Evolutionary conservation across 78 protist genomes (phyloP), one percentile per base, ranked within the genome.

Genomic region (Tieghemostelium lacteum): DNA sequence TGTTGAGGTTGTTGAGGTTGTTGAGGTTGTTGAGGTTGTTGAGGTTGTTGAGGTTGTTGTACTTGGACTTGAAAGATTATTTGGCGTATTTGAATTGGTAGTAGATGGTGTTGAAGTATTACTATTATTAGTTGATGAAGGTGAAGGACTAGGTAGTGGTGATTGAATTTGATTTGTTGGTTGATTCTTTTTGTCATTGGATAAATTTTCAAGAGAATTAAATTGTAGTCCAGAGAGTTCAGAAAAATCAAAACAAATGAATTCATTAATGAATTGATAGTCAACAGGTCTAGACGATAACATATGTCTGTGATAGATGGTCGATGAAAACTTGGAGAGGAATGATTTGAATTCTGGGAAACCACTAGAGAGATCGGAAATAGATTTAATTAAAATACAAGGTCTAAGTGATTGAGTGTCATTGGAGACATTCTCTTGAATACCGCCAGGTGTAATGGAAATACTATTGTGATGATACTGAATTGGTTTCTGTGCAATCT

Each of bases 231-330:
- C n/a, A n/a, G n/a, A n/a, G n/a, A 69, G 58, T 31, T 83, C 91
- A 55, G 62, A 83, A 31, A 83, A 83, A 60, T 83, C 91, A 26
- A 64, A 69, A 42, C 70, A 70, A 24, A 83, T 31, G 12, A 64
- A 31, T 45, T 83, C 91, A 70, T 83, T 83, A 0, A 83, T 83
- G 36, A 83, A 83, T 37, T 70, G 75, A 69, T 83, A 83, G 34
- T 83, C 91, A 4, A 83, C 71, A 1, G 60, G 52, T 71, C 50
- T 71, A 3, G 34, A 22, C 22, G 60, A 33, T 69, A 24, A n/a
- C 40, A 83, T 33, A 29, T 83, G 91, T 50, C 91, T 69, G 16
- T 33, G 40, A 39, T 83, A 83, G 37, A 83, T 60, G 19, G 71
- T 31, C 1, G 49, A n/a, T 28, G 91, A 83, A 42, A 83, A 69